Evolutionary conservation across 2,329 filamentous ascomycete genomes (phyloP).

Genomic region (Calonectria henricotiae): DNA sequence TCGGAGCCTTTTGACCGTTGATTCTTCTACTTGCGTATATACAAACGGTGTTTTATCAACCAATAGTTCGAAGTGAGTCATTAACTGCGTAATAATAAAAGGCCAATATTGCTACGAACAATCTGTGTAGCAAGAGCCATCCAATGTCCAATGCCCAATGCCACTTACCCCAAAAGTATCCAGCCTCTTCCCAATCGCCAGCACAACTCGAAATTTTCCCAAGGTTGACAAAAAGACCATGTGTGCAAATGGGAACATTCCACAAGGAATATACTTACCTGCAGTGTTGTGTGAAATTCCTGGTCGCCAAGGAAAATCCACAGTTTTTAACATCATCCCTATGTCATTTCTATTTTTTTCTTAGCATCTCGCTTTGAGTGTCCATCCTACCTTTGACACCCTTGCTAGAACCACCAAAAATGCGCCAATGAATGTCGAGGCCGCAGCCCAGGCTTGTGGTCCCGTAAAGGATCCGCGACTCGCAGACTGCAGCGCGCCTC

Average conservation of each 20-base stretch:
- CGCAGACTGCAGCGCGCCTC: constrained; percentile 51
- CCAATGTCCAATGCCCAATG: too few relatives aligned
- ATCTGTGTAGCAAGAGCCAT: neutral
- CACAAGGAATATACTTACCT: constrained; percentile 8
- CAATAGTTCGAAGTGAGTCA: neutral
- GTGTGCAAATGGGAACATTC: neutral
- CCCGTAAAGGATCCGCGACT: constrained; percentile 51
- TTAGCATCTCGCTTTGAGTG: constrained; percentile 40
- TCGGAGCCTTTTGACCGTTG: neutral
- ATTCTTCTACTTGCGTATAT: neutral
- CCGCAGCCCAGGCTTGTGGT: constrained; percentile 57
- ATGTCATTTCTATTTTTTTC: neutral
- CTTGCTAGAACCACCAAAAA: constrained; percentile 42
- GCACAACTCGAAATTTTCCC: neutral
- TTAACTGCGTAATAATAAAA: neutral
- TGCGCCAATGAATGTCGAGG: constrained; percentile 52
- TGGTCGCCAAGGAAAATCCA: neutral
- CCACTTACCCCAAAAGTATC: neutral
- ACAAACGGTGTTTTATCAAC: neutral
- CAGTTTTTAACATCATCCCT: neutral
- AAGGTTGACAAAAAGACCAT: neutral
- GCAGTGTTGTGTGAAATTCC: neutral
- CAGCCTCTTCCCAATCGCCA: neutral
- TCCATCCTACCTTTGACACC: constrained; percentile 45
- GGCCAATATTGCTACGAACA: neutral